Conservation (phyloP, 305 asterid species). For the Solanum aculeatissimum region DNA sequence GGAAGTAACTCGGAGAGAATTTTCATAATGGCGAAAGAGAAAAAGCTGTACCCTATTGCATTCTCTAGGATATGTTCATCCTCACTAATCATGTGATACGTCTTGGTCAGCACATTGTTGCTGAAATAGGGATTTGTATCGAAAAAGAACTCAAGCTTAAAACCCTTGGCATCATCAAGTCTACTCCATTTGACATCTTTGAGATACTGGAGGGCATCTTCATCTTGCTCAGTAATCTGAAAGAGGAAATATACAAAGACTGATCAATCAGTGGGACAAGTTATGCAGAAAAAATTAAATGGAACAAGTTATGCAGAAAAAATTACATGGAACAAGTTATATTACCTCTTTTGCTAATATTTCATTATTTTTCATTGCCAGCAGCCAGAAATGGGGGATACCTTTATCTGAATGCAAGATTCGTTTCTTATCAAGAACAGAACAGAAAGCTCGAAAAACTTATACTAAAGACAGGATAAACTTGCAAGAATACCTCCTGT, state of each 20-base stretch:
- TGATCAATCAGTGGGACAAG: neutral
- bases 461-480: neutral
- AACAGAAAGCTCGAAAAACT: neutral
- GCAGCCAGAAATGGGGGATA: constrained; percentile 6
- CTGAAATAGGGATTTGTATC: constrained; percentile 63
- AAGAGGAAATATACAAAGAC: neutral
- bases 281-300: neutral
- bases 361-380: constrained; percentile 12
- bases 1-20: neutral
- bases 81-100: constrained; percentile 71
- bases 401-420: constrained; percentile 3
- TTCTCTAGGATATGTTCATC: constrained; percentile 74
- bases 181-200: constrained; percentile 71
- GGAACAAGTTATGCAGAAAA: neutral
- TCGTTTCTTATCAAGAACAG: neutral
- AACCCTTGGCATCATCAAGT: constrained; percentile 61
- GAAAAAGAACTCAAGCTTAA: constrained; percentile 73
- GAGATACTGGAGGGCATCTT: constrained; percentile 10
- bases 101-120: constrained; percentile 63
- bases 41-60: constrained; percentile 51
- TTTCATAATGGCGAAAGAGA: neutral
- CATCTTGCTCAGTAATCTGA: constrained; percentile 8
- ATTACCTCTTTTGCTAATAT: constrained; percentile 5
- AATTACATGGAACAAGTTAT: neutral
- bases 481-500: constrained; percentile 17